These are phyloP conservation scores for Hypoxylon sp. DNA, from an alignment of 2,329 filamentous ascomycete species.

Conservation along the genomic window DNA sequence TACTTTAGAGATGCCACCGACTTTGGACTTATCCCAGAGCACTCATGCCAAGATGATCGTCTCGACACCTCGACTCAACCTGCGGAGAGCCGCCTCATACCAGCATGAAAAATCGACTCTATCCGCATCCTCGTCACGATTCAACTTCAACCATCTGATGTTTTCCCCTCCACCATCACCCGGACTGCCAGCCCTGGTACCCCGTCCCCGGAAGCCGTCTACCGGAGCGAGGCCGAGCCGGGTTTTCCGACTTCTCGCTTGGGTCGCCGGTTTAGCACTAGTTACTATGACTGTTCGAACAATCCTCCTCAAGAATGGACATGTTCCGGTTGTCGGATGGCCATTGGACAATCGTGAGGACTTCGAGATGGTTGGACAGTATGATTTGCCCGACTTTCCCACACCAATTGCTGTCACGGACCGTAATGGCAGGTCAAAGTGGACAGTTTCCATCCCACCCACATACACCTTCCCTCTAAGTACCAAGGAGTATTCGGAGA, in stretches of 20 bases:
- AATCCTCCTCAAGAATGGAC: conserved; percentile 45
- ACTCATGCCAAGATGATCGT: conserved; percentile 61
- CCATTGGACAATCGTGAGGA: conserved; percentile 53
- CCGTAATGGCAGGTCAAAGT: conserved; percentile 69
- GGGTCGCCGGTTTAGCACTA: conserved; percentile 59
- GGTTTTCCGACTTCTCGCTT: conserved; percentile 64
- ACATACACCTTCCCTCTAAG: conserved; percentile 72
- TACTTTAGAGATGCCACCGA: conserved; percentile 53
- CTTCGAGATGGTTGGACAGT: conserved; percentile 73
- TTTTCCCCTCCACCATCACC: conserved; percentile 76
- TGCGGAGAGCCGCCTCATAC: conserved; percentile 67
- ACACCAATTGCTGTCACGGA: conserved; percentile 77
- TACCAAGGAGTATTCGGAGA: conserved; percentile 71
- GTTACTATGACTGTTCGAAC: conserved; percentile 59
- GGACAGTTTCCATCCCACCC: conserved; percentile 83
- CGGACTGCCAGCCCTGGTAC: conserved; percentile 72
- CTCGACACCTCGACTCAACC: conserved; percentile 64
- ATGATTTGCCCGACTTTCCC: conserved; percentile 73
- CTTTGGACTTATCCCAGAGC: conserved; percentile 56
- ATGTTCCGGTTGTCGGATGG: conserved; percentile 50
- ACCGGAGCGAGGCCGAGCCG: conserved; percentile 65
- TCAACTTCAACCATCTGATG: conserved; percentile 72
- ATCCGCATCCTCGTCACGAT: conserved; percentile 69
- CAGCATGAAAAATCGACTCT: conserved; percentile 61
- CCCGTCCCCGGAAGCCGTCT: conserved; percentile 69